Evolutionary conservation across 1,284 basidiomycete species (phyloP).

Genomic region (Cystobasidium sp.): DNA sequence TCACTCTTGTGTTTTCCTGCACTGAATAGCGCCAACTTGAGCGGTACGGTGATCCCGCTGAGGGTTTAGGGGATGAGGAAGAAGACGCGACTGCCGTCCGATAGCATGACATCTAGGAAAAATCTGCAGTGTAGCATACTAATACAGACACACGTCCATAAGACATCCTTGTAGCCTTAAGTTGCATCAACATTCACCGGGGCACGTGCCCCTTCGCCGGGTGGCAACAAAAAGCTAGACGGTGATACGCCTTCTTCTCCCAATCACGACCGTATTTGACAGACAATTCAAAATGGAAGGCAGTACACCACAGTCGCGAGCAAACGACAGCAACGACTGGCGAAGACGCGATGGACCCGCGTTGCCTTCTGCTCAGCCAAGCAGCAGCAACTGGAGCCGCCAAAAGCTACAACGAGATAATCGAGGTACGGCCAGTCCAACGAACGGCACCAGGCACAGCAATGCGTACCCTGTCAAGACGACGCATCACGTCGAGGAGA

Average conservation of each 20-base stretch:
- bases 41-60: conserved; percentile 29
- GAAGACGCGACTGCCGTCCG: not conserved
- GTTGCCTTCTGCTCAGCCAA: not conserved
- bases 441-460: not conserved
- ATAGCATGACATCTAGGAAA: not conserved
- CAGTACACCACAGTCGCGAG: not conserved
- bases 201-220: no score
- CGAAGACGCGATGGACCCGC: conserved; percentile 1
- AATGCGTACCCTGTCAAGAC: not conserved
- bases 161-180: not conserved
- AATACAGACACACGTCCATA: not conserved
- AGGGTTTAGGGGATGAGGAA: not conserved
- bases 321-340: conserved; percentile 15
- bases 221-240: no score
- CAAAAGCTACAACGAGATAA: conserved; percentile 1
- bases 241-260: no score
- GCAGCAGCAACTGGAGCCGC: not conserved
- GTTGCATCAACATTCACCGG: no score
- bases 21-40: conserved; percentile 19
- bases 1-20: not conserved
- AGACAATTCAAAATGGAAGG: no score
- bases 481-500: not conserved
- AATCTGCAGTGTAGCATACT: conserved; percentile 7
- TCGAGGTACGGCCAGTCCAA: not conserved
- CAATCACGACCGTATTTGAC: no score